phyloP scores from a whole-genome alignment of 768 basidiomycete genomes.

The Podaxis sp. region DNA sequence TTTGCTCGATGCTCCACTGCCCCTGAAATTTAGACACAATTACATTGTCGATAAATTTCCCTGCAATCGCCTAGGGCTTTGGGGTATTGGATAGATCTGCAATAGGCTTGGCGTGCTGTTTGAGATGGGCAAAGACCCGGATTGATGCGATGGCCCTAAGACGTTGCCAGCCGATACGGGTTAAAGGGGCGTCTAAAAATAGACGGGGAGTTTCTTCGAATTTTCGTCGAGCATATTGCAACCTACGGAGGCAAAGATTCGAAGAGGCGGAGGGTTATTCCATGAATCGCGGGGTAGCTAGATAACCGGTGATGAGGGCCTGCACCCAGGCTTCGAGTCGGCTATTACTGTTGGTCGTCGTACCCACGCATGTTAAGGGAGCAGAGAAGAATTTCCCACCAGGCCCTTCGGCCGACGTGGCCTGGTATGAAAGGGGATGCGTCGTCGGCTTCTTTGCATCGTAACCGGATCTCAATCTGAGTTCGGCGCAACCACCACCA shows the following conservation, averaged over 20 bases:
- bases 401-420: constrained; percentile 5
- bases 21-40: neutral
- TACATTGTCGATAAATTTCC: neutral
- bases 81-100: too few species aligned
- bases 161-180: too few species aligned
- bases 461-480: constrained; percentile 7
- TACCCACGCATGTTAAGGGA: neutral
- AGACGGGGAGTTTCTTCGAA: neutral
- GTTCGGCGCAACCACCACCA: neutral
- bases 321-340: neutral
- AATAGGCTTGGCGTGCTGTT: too few species aligned
- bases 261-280: neutral
- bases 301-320: neutral
- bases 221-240: neutral
- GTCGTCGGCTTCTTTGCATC: neutral
- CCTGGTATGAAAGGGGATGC: neutral
- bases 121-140: too few species aligned
- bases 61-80: neutral
- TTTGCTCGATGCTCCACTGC: neutral
- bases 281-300: neutral
- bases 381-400: constrained; percentile 5
- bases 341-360: neutral
- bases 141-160: too few species aligned
- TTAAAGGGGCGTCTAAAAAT: neutral
- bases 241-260: neutral